Conservation (phyloP, 2,329 filamentous ascomycete species). For the Pseudocercospora pini-densiflorae region DNA sequence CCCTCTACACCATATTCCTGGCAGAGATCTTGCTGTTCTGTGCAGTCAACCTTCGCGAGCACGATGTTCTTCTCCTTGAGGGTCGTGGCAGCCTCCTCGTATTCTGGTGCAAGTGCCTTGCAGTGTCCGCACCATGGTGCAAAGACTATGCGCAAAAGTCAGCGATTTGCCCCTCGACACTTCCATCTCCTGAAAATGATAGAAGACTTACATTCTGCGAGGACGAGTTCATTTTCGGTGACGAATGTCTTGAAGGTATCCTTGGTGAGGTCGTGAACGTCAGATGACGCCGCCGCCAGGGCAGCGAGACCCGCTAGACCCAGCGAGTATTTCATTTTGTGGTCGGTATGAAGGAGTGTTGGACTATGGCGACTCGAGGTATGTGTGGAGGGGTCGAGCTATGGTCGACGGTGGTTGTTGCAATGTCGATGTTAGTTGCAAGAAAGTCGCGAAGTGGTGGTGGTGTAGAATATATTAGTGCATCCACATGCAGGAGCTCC, state of each 20-base stretch:
- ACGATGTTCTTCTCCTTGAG: constrained; percentile 88
- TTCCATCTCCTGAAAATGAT: constrained; percentile 2
- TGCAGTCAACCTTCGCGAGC: constrained; percentile 91
- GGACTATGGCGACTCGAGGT: constrained; percentile 2
- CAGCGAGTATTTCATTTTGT: constrained; percentile 36
- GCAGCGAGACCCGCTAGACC: constrained; percentile 57
- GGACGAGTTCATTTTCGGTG: constrained; percentile 81
- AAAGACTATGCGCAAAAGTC: constrained; percentile 65
- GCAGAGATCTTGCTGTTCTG: constrained; percentile 91
- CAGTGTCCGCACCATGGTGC: constrained; percentile 98
- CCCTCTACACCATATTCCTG: constrained; percentile 89
- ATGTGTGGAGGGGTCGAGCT: constrained; percentile 1
- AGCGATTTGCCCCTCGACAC: not conserved
- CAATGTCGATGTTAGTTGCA: not conserved
- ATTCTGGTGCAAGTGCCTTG: constrained; percentile 95
- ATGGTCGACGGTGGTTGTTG: not conserved
- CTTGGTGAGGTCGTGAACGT: constrained; percentile 83
- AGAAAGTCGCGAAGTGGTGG: not conserved
- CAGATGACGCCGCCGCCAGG: constrained; percentile 63
- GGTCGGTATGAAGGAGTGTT: not conserved
- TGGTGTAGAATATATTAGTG: not conserved
- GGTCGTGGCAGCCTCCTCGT: constrained; percentile 81
- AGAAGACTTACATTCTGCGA: constrained; percentile 82
- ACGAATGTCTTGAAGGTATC: constrained; percentile 89
- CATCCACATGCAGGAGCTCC: constrained; percentile 3